These are phyloP conservation scores for Mycena latifolia DNA, from an alignment of 768 basidiomycete species.

Conservation along the genomic window DNA sequence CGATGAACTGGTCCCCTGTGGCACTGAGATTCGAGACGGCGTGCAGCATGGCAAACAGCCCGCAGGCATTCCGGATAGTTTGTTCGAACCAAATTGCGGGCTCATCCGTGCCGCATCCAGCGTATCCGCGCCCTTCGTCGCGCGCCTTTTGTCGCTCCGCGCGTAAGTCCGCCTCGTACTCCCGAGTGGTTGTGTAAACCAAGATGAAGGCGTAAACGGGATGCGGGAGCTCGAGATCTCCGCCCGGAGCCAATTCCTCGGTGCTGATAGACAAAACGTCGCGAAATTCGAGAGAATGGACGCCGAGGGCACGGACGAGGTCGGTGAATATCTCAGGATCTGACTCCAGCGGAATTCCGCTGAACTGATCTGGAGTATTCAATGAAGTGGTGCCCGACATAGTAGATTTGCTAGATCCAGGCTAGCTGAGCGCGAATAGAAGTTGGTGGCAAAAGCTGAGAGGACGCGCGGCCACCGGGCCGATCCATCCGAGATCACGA, in stretches of 20 bases:
- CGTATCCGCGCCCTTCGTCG: slow-evolving; percentile 30
- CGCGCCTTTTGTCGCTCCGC: slow-evolving; percentile 26
- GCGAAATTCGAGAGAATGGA: slow-evolving; percentile 31
- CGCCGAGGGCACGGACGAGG: slow-evolving; percentile 30
- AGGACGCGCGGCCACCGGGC: too few relatives aligned
- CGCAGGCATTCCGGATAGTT: slow-evolving; percentile 35
- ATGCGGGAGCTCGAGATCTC: slow-evolving; percentile 12
- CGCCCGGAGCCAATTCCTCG: slow-evolving; percentile 19
- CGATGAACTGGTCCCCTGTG: slow-evolving; percentile 19
- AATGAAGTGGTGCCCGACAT: too few relatives aligned
- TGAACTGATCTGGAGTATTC: slow-evolving; percentile 21
- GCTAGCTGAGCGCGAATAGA: too few relatives aligned
- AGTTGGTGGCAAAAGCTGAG: too few relatives aligned
- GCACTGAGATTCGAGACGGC: slow-evolving; percentile 32
- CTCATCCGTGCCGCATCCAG: slow-evolving; percentile 26
- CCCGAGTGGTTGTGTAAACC: slow-evolving; percentile 24
- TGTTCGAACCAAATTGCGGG: slow-evolving; percentile 36
- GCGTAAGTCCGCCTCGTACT: slow-evolving; percentile 28
- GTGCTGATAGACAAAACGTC: slow-evolving; percentile 30
- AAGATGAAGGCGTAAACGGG: slow-evolving; percentile 32
- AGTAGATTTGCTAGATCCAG: too few relatives aligned
- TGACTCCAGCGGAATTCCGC: slow-evolving; percentile 36
- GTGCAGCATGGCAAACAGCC: slow-evolving; percentile 35
- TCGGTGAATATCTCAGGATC: slow-evolving; percentile 38
- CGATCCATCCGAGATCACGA: too few relatives aligned